A percentile compares a stretch with the other conserved stretches of the same genome.
phyloP scores from a whole-genome alignment of 768 basidiomycete species.

The Coprinopsis cinerea region DNA sequence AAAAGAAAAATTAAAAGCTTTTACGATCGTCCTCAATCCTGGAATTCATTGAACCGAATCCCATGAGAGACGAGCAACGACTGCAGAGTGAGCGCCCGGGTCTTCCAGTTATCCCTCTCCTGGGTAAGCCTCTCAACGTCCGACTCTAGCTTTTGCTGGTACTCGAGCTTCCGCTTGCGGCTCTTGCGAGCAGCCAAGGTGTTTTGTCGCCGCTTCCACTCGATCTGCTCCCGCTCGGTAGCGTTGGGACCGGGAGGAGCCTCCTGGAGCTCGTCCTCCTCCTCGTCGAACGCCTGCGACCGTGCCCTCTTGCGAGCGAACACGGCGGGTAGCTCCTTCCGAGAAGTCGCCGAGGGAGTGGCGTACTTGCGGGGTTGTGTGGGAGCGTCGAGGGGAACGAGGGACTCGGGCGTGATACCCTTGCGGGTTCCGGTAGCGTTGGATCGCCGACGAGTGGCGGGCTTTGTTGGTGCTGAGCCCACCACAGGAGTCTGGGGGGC shows the following conservation, averaged over 20 bases:
- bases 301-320: slow-evolving; percentile 63
- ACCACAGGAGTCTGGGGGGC: no score
- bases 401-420: slow-evolving; percentile 52
- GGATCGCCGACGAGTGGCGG: slow-evolving; percentile 22
- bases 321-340: slow-evolving; percentile 64
- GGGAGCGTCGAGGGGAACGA: slow-evolving; percentile 70
- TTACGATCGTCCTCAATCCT: slow-evolving; percentile 12
- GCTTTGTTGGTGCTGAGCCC: no score
- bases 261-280: slow-evolving; percentile 40
- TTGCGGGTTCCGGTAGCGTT: slow-evolving; percentile 65
- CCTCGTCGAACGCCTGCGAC: slow-evolving; percentile 36
- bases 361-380: slow-evolving; percentile 67
- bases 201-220: slow-evolving; percentile 74
- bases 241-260: slow-evolving; percentile 30
- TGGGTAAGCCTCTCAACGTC: slow-evolving; percentile 35
- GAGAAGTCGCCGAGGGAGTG: slow-evolving; percentile 61
- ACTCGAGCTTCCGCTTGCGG: slow-evolving; percentile 67
- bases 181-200: slow-evolving; percentile 75
- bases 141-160: slow-evolving; percentile 57
- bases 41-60: slow-evolving; percentile 13
- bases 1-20: no score
- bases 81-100: slow-evolving; percentile 34
- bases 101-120: slow-evolving; percentile 54
- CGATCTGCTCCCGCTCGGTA: slow-evolving; percentile 59
- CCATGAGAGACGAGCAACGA: slow-evolving; percentile 32